Evolutionary conservation across 257 asterid genomes (phyloP), one percentile per base, ranked within the genome.

Genomic region (Pogostemon cablin): DNA sequence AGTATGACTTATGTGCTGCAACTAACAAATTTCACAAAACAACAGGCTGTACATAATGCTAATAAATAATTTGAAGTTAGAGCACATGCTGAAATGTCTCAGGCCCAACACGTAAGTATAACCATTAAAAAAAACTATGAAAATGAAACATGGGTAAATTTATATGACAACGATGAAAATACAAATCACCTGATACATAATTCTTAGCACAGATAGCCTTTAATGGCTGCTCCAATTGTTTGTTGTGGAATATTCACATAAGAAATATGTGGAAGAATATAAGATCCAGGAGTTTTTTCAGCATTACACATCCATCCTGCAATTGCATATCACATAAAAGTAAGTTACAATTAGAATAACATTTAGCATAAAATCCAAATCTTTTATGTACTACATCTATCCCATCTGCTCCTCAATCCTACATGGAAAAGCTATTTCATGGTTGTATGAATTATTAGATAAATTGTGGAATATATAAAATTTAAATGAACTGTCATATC

Each of bases 291-390:
- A 70, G 97, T 86, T 83, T 95, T 95, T 84, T 91, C 99, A 3
- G 99, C 99, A 80, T 95, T 91, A 79, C 98, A 95, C 80, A 95
- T 86, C 99, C 99, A 95, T 67, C 99, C 99, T 95, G 88, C 72
- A 75, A 75, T 44, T 54, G 62, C 62, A 75, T 11, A 80, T 71
- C n/a, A 35, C 9, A 59, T 25, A 62, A 66, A 54, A 49, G 48
- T 72, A 62, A 54, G 34, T 20, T 20, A 20, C 1, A 70, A 46
- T 49, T 10, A 74, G 59, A 57, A 54, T 47, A 43, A 62, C 34
- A 67, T 43, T 6, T 58, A 46, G 3, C 9, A 25, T n/a, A 67
- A 54, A 1, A 20, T 20, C 25, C 25, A 47, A 42, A 53, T 65
- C 52, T 39, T 41, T 64, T 67, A 56, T 5, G 4, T 46, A 46